Evolutionary conservation across 2,329 filamentous ascomycete species (phyloP), one percentile per base, ranked within the genome.

Genomic region (Neofusicoccum parvum): DNA sequence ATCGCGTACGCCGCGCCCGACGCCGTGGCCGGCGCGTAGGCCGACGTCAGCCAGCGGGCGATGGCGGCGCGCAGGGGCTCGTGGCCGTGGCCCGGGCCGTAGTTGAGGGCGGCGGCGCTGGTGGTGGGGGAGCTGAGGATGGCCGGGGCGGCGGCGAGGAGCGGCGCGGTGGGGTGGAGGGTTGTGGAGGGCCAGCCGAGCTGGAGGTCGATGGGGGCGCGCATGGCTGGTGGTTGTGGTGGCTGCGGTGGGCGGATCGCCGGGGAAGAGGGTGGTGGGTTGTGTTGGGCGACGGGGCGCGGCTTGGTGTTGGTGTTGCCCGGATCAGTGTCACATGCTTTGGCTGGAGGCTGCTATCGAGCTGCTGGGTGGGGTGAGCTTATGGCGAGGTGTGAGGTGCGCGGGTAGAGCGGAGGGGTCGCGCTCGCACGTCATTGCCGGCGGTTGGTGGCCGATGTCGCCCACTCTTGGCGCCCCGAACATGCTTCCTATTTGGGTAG

Each of bases 61-160:
- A 97, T 79, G 50, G 86, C 84, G 67, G 86, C 81, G 14, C 92
- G 85, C 46, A 95, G 81, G 15, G 88, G 88, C 67, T 83, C 79
- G 72, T 90, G 90, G 32, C 94, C 94, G 48, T 86, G 80, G 74
- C 95, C 92, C 0, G 92, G 89, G 0, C 90, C 94, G 73, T 97
- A 97, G 66, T 89, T 83, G 43, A 97, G 83, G 15, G 85, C 90
- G 0, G 88, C 85, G 3, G 83, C 80, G 65, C 84, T 86, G 65
- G 89, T 79, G 11, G 76, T 72, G 9, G 86, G 84, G 72, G 90
- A 81, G 14, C 85, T 81, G 56, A 96, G 84, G 7, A 88, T 86
- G 62, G 81, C 79, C 65, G 84, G 79, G 65, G 90, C 81, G 32
- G 91, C 89, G 36, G 80, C 77, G 39, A 85, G 82, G 65, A 96